Conservation (phyloP, 371 early-diverging fungal species). For the Rhizopus microsporus region DNA sequence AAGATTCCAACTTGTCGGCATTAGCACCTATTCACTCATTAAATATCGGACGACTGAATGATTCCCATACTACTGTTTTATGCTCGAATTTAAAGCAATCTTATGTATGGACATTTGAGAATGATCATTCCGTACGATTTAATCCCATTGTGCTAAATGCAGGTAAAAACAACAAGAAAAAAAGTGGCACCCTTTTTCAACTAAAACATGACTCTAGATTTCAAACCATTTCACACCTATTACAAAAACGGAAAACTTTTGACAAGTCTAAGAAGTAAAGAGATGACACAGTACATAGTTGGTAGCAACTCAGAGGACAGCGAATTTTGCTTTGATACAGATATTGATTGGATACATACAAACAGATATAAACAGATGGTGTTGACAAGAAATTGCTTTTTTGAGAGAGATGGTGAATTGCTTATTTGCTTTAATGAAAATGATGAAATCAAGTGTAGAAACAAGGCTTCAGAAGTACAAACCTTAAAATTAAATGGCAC, state of each 20-base stretch:
- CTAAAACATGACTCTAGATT: neutral
- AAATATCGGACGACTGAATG: neutral
- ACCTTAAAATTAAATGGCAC: neutral
- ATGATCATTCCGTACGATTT: neutral
- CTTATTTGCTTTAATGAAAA: slow-evolving; percentile 13
- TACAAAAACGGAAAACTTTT: slow-evolving; percentile 3
- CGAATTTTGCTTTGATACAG: neutral
- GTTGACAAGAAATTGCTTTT: slow-evolving; percentile 9
- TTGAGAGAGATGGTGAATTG: slow-evolving; percentile 7
- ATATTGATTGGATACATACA: neutral
- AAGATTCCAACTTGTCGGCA: neutral
- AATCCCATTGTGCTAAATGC: neutral
- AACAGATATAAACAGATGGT: neutral
- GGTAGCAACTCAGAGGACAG: neutral
- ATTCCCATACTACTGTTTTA: slow-evolving; percentile 3
- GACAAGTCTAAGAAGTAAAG: slow-evolving; percentile 6
- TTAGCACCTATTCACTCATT: slow-evolving; percentile 13
- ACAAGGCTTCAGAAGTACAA: slow-evolving; percentile 3
- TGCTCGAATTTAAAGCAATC: slow-evolving; percentile 10
- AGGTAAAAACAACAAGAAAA: neutral
- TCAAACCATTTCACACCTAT: slow-evolving; percentile 6
- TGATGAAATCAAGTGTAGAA: slow-evolving; percentile 5
- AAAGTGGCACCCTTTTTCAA: neutral
- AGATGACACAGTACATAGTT: neutral
- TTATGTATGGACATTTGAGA: slow-evolving; percentile 11